Evolutionary conservation across 2,329 filamentous ascomycete genomes (phyloP).

Genomic region (Ophiostoma populinum): DNA sequence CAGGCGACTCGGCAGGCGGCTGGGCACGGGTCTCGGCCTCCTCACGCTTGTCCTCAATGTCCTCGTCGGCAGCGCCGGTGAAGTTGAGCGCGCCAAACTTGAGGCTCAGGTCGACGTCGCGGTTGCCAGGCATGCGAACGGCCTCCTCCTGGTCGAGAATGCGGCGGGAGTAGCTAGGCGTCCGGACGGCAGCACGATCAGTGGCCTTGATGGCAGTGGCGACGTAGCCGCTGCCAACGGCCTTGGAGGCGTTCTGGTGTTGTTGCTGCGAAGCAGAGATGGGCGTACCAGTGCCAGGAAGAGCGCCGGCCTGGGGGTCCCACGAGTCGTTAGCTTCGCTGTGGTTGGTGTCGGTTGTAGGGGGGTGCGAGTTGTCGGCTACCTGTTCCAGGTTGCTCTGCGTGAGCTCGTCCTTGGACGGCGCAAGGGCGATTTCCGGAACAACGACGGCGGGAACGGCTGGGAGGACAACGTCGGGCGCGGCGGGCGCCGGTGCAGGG

Average conservation of each 20-base stretch:
- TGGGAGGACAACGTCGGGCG: conserved; percentile 20
- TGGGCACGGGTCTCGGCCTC: conserved; percentile 89
- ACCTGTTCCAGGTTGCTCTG: conserved; percentile 86
- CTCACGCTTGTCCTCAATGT: conserved; percentile 87
- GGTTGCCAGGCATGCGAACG: conserved; percentile 94
- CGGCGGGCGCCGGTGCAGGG: no score
- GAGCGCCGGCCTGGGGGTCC: conserved; percentile 46
- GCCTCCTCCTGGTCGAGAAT: conserved; percentile 91
- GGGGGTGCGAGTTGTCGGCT: conserved; percentile 61
- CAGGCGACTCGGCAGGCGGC: conserved; percentile 81
- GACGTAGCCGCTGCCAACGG: conserved; percentile 55
- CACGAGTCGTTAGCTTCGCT: conserved; percentile 80
- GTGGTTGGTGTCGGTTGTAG: conserved; percentile 64
- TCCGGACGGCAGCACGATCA: conserved; percentile 43
- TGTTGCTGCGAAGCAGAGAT: conserved; percentile 46
- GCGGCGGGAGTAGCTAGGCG: conserved; percentile 67
- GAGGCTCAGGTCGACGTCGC: conserved; percentile 82
- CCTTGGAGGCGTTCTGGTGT: conserved; percentile 40
- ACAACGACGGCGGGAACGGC: conserved; percentile 24
- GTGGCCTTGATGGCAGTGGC: conserved; percentile 70
- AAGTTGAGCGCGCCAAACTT: conserved; percentile 94
- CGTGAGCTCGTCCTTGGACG: conserved; percentile 69
- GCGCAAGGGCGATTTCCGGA: conserved; percentile 39
- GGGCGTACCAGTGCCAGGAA: conserved; percentile 47
- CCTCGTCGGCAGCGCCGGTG: conserved; percentile 65